phyloP scores from a whole-genome alignment of 1,139 yeast species.

The Blastobotrys apis region DNA sequence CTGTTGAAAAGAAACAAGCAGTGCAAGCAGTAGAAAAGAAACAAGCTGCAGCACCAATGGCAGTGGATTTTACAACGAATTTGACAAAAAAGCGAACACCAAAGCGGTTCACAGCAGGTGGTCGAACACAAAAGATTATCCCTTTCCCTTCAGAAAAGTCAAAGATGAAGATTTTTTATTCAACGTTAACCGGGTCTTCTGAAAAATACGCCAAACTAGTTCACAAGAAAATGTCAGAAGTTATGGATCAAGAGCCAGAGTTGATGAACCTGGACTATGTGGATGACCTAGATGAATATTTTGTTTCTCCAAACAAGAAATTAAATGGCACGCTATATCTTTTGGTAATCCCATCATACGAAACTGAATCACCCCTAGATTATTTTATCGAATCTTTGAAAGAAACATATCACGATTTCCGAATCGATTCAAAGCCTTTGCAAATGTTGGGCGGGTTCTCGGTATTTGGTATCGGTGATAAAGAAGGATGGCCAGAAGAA shows the following conservation, averaged over 20 bases:
- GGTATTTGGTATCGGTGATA: constrained; percentile 83
- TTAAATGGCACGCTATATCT: constrained; percentile 45
- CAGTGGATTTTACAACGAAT: constrained; percentile 42
- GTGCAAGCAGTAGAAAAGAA: constrained; percentile 2
- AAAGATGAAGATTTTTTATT: constrained; percentile 60
- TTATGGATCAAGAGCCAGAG: constrained; percentile 45
- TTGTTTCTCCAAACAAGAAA: constrained; percentile 50
- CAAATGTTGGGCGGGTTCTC: constrained; percentile 65
- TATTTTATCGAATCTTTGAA: constrained; percentile 74
- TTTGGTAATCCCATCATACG: constrained; percentile 83
- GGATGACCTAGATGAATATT: constrained; percentile 79
- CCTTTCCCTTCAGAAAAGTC: constrained; percentile 28
- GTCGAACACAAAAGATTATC: constrained; percentile 27
- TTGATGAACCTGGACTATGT: constrained; percentile 72
- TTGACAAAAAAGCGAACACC: constrained; percentile 19
- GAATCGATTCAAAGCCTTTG: constrained; percentile 79
- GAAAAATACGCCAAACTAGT: constrained; percentile 60
- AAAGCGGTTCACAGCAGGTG: constrained; percentile 25
- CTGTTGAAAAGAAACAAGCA: constrained; percentile 1
- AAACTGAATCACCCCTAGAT: constrained; percentile 88
- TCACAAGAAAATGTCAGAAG: constrained; percentile 35
- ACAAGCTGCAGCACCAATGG: constrained; percentile 11
- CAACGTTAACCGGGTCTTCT: constrained; percentile 81
- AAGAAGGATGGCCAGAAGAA: constrained; percentile 69
- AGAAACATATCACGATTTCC: constrained; percentile 79